Evolutionary conservation across 164 flowering plant genomes (phyloP).

Genomic region (Cinnamomum chago): DNA sequence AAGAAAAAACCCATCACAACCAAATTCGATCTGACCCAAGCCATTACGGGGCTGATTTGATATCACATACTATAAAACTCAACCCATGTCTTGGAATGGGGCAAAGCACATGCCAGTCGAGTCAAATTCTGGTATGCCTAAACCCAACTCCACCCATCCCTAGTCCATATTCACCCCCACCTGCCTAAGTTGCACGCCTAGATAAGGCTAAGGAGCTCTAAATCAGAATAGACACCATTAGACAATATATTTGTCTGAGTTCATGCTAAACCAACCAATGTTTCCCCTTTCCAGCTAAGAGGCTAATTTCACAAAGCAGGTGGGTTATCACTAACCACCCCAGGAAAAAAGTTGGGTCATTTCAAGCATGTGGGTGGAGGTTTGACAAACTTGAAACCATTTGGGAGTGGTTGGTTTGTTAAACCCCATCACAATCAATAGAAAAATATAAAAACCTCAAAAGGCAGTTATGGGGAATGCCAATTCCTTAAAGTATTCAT

Average conservation of each 20-base stretch:
- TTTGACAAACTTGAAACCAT: background rate
- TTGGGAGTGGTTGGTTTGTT: slow-evolving; percentile 33
- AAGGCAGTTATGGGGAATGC: slow-evolving; percentile 23
- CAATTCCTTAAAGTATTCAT: background rate
- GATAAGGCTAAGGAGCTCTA: background rate
- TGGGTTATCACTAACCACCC: background rate
- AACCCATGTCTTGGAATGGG: too few relatives aligned
- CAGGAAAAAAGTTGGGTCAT: background rate
- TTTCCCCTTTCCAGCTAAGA: background rate
- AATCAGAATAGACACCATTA: background rate
- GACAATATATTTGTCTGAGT: background rate
- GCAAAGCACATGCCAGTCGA: too few relatives aligned
- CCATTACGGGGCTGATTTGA: too few relatives aligned
- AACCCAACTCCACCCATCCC: too few relatives aligned
- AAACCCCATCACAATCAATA: background rate
- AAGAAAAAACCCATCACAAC: too few relatives aligned
- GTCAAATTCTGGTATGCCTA: too few relatives aligned
- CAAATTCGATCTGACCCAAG: too few relatives aligned
- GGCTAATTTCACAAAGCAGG: background rate
- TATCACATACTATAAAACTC: too few relatives aligned
- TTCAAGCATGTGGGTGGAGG: background rate
- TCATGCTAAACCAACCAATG: background rate
- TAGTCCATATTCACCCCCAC: too few relatives aligned
- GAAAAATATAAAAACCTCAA: slow-evolving; percentile 11
- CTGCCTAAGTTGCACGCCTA: too few relatives aligned